phyloP scores from a whole-genome alignment of 192 early-diverging fungal species.

The Dimargaris cristalligena region DNA sequence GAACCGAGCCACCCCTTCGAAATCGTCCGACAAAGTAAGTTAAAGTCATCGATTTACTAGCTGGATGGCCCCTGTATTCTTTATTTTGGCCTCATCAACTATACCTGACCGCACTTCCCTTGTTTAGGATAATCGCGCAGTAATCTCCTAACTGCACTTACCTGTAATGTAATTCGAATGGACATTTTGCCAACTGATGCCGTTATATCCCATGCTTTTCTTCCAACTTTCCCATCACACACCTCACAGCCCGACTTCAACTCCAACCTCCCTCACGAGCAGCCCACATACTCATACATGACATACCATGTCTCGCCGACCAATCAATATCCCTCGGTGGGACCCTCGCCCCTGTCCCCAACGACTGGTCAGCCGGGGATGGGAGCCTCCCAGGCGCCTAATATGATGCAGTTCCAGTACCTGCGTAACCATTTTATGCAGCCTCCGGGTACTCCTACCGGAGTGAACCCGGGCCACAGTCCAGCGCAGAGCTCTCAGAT shows the following conservation, averaged over 20 bases:
- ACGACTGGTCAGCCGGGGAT: background rate
- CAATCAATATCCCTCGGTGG: background rate
- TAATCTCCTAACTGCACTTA: too few species aligned
- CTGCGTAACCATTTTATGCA: slow-evolving; percentile 8
- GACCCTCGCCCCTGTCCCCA: background rate
- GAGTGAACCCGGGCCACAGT: slow-evolving; percentile 3
- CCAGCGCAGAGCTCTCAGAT: background rate
- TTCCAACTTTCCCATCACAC: too few species aligned
- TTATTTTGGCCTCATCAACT: too few species aligned
- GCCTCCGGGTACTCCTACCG: background rate
- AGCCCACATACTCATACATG: slow-evolving; percentile 6
- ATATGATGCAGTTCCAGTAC: slow-evolving; percentile 10
- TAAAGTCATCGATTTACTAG: background rate
- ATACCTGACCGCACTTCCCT: too few species aligned
- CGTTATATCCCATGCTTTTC: too few species aligned
- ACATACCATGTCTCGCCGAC: background rate
- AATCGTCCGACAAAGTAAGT: background rate
- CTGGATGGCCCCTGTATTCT: background rate
- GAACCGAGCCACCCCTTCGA: background rate
- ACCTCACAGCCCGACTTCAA: background rate
- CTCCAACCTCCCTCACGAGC: background rate
- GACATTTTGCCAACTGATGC: too few species aligned
- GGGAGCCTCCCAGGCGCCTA: background rate
- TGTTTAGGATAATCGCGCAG: too few species aligned
- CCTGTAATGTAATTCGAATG: too few species aligned